Conservation (phyloP, 2,329 filamentous ascomycete species). For the Akanthomyces uredinophilus region DNA sequence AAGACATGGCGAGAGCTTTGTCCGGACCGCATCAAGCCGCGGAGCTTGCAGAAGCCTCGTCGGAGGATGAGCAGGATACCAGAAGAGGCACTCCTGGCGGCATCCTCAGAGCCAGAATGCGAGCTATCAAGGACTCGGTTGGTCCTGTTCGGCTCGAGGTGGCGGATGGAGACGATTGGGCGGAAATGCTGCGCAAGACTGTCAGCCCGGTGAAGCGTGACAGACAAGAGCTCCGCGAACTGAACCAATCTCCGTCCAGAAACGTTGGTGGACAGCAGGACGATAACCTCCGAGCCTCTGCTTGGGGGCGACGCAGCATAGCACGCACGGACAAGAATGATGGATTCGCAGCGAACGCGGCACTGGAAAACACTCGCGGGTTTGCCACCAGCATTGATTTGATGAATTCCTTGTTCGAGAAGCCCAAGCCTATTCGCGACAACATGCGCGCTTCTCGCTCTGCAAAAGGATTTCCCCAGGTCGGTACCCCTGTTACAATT, state of each 20-base stretch:
- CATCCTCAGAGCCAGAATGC: constrained; percentile 58
- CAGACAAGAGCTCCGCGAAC: constrained; percentile 61
- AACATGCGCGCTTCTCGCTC: constrained; percentile 47
- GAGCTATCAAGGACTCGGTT: constrained; percentile 55
- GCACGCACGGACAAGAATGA: constrained; percentile 26
- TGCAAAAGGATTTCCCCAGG: constrained; percentile 73
- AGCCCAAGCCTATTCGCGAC: constrained; percentile 55
- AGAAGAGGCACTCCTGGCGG: constrained; percentile 51
- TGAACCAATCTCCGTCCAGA: constrained; percentile 49
- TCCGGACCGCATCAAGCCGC: constrained; percentile 67
- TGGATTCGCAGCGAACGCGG: constrained; percentile 24
- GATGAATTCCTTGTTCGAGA: constrained; percentile 90
- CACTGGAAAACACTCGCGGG: constrained; percentile 50
- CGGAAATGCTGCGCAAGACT: constrained; percentile 86
- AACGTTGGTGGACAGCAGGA: constrained; percentile 40
- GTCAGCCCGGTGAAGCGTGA: constrained; percentile 92
- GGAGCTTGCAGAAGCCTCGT: constrained; percentile 61
- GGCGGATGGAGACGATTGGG: constrained; percentile 77
- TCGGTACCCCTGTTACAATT: constrained; percentile 58
- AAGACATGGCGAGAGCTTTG: constrained; percentile 75
- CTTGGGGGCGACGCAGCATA: constrained; percentile 29
- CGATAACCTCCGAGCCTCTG: constrained; percentile 39
- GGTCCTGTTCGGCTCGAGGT: constrained; percentile 57
- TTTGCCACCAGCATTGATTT: constrained; percentile 89
- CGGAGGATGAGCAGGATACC: constrained; percentile 44